Percentiles rank a stretch among this genome's conserved stretches.
Conservation (phyloP, 1,139 yeast species). For the Kodamaea arcana region DNA sequence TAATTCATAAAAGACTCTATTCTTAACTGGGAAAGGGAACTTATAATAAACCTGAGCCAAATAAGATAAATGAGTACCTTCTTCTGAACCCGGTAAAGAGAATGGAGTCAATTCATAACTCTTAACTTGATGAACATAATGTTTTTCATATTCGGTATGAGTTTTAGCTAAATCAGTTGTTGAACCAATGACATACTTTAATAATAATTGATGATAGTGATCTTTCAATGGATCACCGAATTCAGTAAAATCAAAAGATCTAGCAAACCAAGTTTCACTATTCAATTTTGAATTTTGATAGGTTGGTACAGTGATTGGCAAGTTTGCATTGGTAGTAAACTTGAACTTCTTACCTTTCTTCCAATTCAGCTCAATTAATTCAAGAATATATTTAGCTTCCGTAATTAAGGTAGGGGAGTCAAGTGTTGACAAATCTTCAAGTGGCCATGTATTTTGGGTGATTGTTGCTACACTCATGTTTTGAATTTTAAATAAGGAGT, state of each 20-base stretch:
- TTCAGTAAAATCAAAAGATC: constrained; percentile 16
- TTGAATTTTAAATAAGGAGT: too few species aligned
- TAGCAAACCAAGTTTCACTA: constrained; percentile 20
- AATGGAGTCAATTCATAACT: constrained; percentile 19
- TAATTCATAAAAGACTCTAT: constrained; percentile 58
- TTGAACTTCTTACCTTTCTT: constrained; percentile 11
- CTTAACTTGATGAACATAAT: constrained; percentile 30
- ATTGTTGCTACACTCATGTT: constrained; percentile 8
- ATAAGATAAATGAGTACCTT: constrained; percentile 14
- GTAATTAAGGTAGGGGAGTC: constrained; percentile 11
- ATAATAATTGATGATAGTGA: constrained; percentile 12
- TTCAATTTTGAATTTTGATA: constrained; percentile 15
- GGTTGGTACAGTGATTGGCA: constrained; percentile 14
- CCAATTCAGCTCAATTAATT: constrained; percentile 13
- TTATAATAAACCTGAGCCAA: constrained; percentile 38
- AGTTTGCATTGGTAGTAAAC: constrained; percentile 8
- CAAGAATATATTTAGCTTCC: constrained; percentile 14
- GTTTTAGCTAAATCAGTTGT: constrained; percentile 18
- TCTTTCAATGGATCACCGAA: constrained; percentile 14
- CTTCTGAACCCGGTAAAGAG: constrained; percentile 9
- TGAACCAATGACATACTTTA: constrained; percentile 18
- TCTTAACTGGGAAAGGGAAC: constrained; percentile 46
- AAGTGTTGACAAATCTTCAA: constrained; percentile 12
- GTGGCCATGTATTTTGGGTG: constrained; percentile 9
- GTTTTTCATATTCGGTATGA: constrained; percentile 33